Percentiles rank a stretch among this genome's conserved stretches.
Evolutionary conservation across 2,329 filamentous ascomycete species (phyloP).

Genomic region (Calonectria leucothoes): DNA sequence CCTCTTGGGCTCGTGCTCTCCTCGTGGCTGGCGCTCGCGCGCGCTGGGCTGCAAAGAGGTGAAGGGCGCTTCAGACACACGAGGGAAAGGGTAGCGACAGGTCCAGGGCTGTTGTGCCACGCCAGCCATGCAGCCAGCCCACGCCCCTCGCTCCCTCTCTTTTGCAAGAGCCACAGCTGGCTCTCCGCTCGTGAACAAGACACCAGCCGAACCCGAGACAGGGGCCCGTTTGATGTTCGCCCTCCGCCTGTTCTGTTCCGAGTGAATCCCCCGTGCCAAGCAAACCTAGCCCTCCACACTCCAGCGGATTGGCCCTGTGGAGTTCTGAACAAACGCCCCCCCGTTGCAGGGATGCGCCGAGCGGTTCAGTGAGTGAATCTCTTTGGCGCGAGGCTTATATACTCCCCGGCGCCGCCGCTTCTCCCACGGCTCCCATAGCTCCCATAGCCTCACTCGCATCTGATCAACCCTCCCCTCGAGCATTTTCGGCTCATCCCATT

Average conservation of each 20-base stretch:
- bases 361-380: conserved; percentile 16
- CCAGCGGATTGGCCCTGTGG: neutral
- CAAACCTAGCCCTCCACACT: neutral
- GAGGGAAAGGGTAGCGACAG: no score
- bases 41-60: neutral
- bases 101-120: neutral
- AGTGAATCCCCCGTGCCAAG: conserved; percentile 9
- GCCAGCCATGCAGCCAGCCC: neutral
- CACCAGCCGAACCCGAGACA: conserved; percentile 9
- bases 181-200: neutral
- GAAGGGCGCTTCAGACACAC: neutral
- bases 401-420: neutral
- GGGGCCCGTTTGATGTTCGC: conserved; percentile 1
- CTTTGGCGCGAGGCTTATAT: conserved; percentile 23
- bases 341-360: neutral
- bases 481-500: neutral
- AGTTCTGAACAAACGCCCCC: neutral
- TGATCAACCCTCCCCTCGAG: neutral
- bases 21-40: neutral
- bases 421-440: neutral
- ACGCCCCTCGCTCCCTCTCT: no score
- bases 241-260: neutral
- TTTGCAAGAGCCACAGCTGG: neutral
- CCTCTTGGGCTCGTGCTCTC: no score
- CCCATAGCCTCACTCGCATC: conserved; percentile 19